Evolutionary conservation across 2,329 filamentous ascomycete genomes (phyloP).

Genomic region (Remersonia thermophila): DNA sequence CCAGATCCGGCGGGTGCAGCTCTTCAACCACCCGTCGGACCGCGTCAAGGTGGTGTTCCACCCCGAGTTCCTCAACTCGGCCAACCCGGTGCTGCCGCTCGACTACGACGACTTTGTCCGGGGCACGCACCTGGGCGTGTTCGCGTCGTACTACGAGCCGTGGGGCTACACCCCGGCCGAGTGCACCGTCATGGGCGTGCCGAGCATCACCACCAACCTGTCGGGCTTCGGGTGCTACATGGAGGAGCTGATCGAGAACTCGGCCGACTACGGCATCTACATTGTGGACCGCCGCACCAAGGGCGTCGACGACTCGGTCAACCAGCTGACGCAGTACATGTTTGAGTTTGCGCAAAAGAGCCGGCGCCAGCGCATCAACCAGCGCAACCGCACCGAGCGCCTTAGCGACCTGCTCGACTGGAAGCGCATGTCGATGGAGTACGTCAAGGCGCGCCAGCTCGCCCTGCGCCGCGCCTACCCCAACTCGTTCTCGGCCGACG

Average conservation of each 20-base stretch:
- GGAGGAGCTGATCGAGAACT: slow-evolving; percentile 98
- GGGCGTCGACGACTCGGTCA: slow-evolving; percentile 93
- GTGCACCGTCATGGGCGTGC: slow-evolving; percentile 97
- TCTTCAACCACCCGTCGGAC: slow-evolving; percentile 92
- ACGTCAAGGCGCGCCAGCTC: slow-evolving; percentile 91
- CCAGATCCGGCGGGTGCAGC: slow-evolving; percentile 87
- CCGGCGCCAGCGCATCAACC: slow-evolving; percentile 93
- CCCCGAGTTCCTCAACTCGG: slow-evolving; percentile 91
- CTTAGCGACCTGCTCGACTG: slow-evolving; percentile 92
- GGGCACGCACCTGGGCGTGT: slow-evolving; percentile 89
- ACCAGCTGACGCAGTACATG: slow-evolving; percentile 87
- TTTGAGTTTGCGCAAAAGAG: slow-evolving; percentile 89
- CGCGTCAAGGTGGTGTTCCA: slow-evolving; percentile 98
- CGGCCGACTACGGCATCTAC: slow-evolving; percentile 95
- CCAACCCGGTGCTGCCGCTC: slow-evolving; percentile 86
- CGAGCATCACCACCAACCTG: slow-evolving; percentile 94
- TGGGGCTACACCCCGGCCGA: slow-evolving; percentile 98
- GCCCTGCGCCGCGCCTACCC: slow-evolving; percentile 88
- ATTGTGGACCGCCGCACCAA: slow-evolving; percentile 94
- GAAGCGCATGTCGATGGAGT: slow-evolving; percentile 99
- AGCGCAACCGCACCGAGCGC: slow-evolving; percentile 90
- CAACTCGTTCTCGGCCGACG: slow-evolving; percentile 65
- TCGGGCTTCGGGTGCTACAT: slow-evolving; percentile 99
- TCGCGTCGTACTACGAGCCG: slow-evolving; percentile 96
- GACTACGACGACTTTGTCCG: slow-evolving; percentile 99